Conservation (phyloP, 2,329 filamentous ascomycete species). For the Chalaropsis ovoidea region DNA sequence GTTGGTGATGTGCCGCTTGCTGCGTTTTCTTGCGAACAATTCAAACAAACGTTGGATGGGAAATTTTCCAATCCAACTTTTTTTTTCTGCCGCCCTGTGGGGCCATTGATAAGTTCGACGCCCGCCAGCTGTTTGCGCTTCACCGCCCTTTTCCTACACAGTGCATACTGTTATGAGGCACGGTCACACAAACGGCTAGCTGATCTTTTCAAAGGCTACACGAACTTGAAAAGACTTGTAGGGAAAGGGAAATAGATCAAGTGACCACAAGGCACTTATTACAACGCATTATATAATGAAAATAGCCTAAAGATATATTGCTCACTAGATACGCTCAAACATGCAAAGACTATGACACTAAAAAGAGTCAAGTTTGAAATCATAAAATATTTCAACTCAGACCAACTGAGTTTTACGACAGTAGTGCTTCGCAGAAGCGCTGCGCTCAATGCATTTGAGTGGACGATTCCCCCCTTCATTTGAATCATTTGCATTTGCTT, state of each 20-base stretch:
- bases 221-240: background rate
- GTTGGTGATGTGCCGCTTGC: background rate
- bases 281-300: background rate
- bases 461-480: background rate
- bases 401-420: background rate
- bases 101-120: conserved; percentile 11
- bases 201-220: background rate
- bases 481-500: background rate
- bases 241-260: background rate
- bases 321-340: background rate
- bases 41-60: conserved; percentile 3
- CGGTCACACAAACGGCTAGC: background rate
- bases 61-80: conserved; percentile 23
- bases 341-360: background rate
- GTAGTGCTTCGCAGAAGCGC: background rate
- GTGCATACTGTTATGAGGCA: background rate
- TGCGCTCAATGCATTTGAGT: conserved; percentile 19
- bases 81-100: conserved; percentile 25
- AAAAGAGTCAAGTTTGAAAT: background rate
- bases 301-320: background rate
- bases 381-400: background rate
- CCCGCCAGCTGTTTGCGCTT: conserved; percentile 18
- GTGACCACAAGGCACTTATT: background rate
- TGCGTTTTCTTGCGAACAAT: background rate
- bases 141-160: conserved; percentile 20